A percentile compares a stretch with the other conserved stretches of the same genome.
Evolutionary conservation across 257 asterid species (phyloP).

Genomic region (Nemophila menziesii): DNA sequence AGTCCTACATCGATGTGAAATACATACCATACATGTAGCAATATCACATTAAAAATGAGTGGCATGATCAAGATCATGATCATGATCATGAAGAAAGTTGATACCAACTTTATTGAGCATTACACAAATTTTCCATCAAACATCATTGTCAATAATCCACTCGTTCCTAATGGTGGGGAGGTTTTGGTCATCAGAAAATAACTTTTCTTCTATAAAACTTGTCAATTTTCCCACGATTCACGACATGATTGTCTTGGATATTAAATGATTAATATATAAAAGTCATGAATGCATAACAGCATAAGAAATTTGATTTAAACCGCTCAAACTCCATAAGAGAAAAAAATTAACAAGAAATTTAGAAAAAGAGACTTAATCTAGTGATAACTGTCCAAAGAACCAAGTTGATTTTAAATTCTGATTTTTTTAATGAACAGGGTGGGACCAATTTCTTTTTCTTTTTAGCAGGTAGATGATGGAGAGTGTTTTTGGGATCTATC

Average conservation of each 20-base stretch:
- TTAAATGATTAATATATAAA: neutral
- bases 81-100: slow-evolving; percentile 9
- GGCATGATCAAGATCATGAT: slow-evolving; percentile 3
- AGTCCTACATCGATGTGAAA: too few species aligned
- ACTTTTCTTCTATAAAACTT: neutral
- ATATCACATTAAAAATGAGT: neutral
- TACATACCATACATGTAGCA: too few species aligned
- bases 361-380: too few species aligned
- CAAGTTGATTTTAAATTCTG: too few species aligned
- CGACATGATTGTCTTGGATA: slow-evolving; percentile 41
- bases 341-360: neutral
- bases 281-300: neutral
- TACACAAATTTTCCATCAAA: slow-evolving; percentile 1
- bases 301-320: neutral
- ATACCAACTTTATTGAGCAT: neutral
- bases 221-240: slow-evolving; percentile 38
- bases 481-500: too few species aligned
- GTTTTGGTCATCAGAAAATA: neutral
- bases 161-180: neutral
- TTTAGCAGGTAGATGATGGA: too few species aligned
- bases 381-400: too few species aligned
- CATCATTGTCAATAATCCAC: slow-evolving; percentile 4
- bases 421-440: too few species aligned
- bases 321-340: neutral
- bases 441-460: too few species aligned